phyloP scores from a whole-genome alignment of 2,329 filamentous ascomycete genomes.

The Exserohilum turcica region DNA sequence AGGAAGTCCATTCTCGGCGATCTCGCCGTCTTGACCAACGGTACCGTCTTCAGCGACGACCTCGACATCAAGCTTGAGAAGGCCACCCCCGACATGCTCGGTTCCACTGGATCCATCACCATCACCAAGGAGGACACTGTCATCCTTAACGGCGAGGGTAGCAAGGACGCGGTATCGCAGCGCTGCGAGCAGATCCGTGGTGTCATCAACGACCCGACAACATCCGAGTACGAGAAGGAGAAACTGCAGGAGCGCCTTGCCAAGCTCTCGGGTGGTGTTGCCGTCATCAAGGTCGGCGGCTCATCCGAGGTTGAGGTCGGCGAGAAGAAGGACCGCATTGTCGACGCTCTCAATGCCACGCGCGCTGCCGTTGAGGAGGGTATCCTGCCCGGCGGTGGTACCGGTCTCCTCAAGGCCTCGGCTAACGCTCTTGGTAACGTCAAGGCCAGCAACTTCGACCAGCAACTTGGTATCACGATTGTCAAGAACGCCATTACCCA shows the following conservation, averaged over 20 bases:
- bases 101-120: conserved; percentile 96
- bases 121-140: conserved; percentile 99
- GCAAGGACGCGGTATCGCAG: conserved; percentile 90
- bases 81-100: conserved; percentile 92
- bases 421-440: conserved; percentile 81
- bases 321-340: conserved; percentile 99
- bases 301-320: conserved; percentile 97
- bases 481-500: conserved; percentile 98
- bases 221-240: conserved; percentile 99
- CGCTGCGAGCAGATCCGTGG: conserved; percentile 99
- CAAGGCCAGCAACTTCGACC: conserved; percentile 95
- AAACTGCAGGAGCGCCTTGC: conserved; percentile 99
- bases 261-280: conserved; percentile 98
- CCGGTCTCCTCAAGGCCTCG: conserved; percentile 95
- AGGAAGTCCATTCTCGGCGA: conserved; percentile 99
- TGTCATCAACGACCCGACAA: conserved; percentile 90
- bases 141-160: conserved; percentile 93
- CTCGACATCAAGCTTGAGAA: conserved; percentile 99
- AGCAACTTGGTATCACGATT: conserved; percentile 97
- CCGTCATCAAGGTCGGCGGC: conserved; percentile 98
- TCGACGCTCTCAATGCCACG: conserved; percentile 96
- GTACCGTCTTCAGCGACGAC: conserved; percentile 97
- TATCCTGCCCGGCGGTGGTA: conserved; percentile 98
- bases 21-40: conserved; percentile 92
- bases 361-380: conserved; percentile 98